A percentile compares a stretch with the other conserved stretches of the same genome.
Conservation (phyloP, 257 asterid species). For the Osmanthus fragrans region DNA sequence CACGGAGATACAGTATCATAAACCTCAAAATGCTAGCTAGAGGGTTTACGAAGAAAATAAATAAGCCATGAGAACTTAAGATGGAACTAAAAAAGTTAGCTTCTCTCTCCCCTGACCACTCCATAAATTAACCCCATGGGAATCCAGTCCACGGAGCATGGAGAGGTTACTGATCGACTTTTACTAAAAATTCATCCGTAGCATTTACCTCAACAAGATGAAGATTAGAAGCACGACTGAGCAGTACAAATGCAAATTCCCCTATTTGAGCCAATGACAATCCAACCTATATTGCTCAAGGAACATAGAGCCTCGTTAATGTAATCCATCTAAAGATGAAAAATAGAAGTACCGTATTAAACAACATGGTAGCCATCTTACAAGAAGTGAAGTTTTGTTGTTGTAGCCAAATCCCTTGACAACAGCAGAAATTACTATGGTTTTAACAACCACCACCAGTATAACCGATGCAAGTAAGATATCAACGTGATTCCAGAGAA, state of each 20-base stretch:
- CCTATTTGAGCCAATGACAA: constrained; percentile 99
- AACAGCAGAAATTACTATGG: constrained; percentile 75
- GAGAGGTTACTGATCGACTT: constrained; percentile 6
- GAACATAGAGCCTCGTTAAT: constrained; percentile 16
- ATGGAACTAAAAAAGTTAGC: neutral
- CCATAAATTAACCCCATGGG: neutral
- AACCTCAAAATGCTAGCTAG: neutral
- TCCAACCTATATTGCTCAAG: constrained; percentile 62
- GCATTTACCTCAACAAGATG: constrained; percentile 92
- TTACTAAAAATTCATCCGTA: constrained; percentile 6
- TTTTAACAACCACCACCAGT: constrained; percentile 81
- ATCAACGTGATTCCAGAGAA: constrained; percentile 98
- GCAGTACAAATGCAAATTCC: constrained; percentile 94
- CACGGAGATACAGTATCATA: neutral
- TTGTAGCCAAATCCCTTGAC: constrained; percentile 97
- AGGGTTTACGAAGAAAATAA: neutral
- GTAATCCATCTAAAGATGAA: constrained; percentile 21
- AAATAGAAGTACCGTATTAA: neutral
- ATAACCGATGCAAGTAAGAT: constrained; percentile 95
- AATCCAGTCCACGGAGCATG: neutral
- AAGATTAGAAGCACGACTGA: constrained; percentile 98
- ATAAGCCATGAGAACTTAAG: neutral
- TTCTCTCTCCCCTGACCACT: neutral
- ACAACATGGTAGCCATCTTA: constrained; percentile 42
- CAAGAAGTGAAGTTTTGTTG: constrained; percentile 90